Evolutionary conservation across 2,329 filamentous ascomycete species (phyloP).

Genomic region (Nakataea oryzae): DNA sequence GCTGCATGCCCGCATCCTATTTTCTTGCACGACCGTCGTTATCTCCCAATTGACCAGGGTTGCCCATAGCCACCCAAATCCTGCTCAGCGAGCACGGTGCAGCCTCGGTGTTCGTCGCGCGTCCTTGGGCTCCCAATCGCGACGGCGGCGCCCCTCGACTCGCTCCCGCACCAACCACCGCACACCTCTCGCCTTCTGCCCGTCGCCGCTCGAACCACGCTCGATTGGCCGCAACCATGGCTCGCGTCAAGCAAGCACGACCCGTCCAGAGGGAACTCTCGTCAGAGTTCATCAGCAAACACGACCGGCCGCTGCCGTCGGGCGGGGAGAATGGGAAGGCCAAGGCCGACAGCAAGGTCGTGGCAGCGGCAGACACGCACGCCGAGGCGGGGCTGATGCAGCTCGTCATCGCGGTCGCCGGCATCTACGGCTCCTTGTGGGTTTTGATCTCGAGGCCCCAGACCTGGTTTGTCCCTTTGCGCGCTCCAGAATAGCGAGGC

Average conservation of each 20-base stretch:
- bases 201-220: too few species aligned
- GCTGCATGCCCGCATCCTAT: not conserved
- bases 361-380: slow-evolving; percentile 12
- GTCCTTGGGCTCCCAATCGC: too few species aligned
- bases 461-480: too few species aligned
- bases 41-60: not conserved
- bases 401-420: slow-evolving; percentile 77
- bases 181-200: too few species aligned
- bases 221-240: slow-evolving; percentile 39
- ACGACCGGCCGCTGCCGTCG: slow-evolving; percentile 18
- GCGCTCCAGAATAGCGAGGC: not conserved
- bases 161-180: not conserved
- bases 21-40: not conserved
- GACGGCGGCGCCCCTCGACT: too few species aligned
- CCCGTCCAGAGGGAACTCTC: slow-evolving; percentile 57
- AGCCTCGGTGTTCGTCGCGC: too few species aligned
- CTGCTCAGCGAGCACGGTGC: not conserved
- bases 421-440: slow-evolving; percentile 96
- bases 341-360: slow-evolving; percentile 13
- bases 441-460: slow-evolving; percentile 15
- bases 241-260: slow-evolving; percentile 57
- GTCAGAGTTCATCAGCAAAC: slow-evolving; percentile 51
- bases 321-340: slow-evolving; percentile 19
- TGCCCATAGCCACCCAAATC: not conserved
- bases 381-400: slow-evolving; percentile 57